Base-by-base conservation (phyloP, 2,329 filamentous ascomycete genomes). In the Sphaerostilbella broomeana region DNA sequence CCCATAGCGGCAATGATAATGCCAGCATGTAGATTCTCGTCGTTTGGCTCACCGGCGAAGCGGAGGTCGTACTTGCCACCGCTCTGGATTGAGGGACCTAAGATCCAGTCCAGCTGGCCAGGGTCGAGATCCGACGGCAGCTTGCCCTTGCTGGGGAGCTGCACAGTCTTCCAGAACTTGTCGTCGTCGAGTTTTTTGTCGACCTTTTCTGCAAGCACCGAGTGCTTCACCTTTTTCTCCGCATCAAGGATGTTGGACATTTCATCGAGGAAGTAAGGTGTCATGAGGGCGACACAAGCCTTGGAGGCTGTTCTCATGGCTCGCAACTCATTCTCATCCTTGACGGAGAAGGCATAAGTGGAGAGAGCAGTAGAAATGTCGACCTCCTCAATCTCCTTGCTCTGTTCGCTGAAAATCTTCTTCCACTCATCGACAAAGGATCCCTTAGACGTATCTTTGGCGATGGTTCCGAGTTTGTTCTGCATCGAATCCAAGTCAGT, bases 341-440 rank as follows among this genome's bases (percentile, higher is more conserved):
- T 98, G 60, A 95, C 77, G 12, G 90, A 83, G 59, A 98, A 84
- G 36, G 87, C 88, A 28, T 82, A 77, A 7, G 79, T 75, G 7
- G 92, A 97, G 21, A 98, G 72, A 10, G 88, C 89, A 13, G 76
- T 65, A 4, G 84, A 77, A 47, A 95, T 81, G 55, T 98, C 94
- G 28, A 94, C 82, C 61, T 94, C 83, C 60, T 95, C 86, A 11
- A 87, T 67, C 46, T 94, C 89, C 59, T 92, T 89, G 60, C 82
- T 84, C 46, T 86, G 79, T 16, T 85, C 83, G 42, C 72, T 70
- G 52, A 86, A 90, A 4, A 79, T 65, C 51, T 86, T 86, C 65
- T 92, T 94, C 92, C 92, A 98, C 62, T 98, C 92, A 39, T 95
- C 88, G 55, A 90, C 81, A 54, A 98, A 97, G 1, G 88, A 88